Evolutionary conservation across 257 asterid genomes (phyloP), one percentile per base, ranked within the genome.

Genomic region (Coffea canephora): DNA sequence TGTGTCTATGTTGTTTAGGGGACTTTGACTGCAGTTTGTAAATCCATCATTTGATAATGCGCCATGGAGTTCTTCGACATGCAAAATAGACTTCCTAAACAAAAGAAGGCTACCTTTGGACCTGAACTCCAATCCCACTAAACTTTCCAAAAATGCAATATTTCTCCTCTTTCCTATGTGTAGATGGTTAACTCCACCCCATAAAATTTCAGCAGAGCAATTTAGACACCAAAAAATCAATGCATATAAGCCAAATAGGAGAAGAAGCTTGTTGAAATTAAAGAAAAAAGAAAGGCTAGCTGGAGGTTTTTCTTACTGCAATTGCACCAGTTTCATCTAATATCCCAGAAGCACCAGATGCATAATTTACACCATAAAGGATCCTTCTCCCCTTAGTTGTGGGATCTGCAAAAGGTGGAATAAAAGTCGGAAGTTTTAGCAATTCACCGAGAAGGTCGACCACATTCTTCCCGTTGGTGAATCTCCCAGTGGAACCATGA

Each of bases 261-360:
- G 65, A 57, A 57, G 25, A 57, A 57, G 11, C 23, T 48, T 62
- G 43, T 4, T 39, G 43, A 39, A 39, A 52, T 21, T 12, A 14
- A 66, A 6, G n/a, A 3, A 64, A 43, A 62, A 62, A 49, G 2
- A 31, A 31, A 31, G 34, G 34, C 34, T 31, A 31, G 71, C 1
- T 36, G 0, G 9, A 31, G n/a, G 64, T 45, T 52, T 52, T 45
- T 25, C 92, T 86, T 83, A 93, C 97, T 4, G 89, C 87, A 78
- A 84, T 5, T 52, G 83, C 75, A 71, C 98, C 96, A 27, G 96
- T 93, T 39, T 80, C 77, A 84, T 93, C 94, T 13, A 91, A 87
- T 25, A 93, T 93, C 1, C 98, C 97, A 65, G 98, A 93, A 76
- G 90, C 96, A 71, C 98, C 98, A 62, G 96, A 91, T 52, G 92